Evolutionary conservation across 176 grass and related monocot species (phyloP), one percentile per base, ranked within the genome.

Genomic region (Oryza nivara): DNA sequence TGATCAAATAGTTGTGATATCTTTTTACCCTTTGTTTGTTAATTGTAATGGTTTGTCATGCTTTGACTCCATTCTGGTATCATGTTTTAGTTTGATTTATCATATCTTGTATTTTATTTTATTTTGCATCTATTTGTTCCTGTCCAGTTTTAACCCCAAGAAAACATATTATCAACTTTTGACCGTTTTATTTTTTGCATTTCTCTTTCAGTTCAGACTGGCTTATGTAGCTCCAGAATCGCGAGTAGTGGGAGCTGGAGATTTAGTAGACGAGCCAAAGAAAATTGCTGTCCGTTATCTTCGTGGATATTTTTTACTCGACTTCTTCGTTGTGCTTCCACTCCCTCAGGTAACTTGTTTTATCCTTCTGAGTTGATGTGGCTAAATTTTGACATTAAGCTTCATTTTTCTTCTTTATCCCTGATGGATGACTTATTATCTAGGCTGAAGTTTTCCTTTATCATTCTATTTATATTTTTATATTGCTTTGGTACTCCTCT

Each of bases 151-250:
- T 66, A 43, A 16, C 16, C 49, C 80, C 38, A 69, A 52, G 64
- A 35, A 70, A 49, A 52, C 68, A 46, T 70, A 7, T 75, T 85
- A 11, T 30, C 30, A 75, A 58, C 35, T 20, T 72, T 77, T 65
- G 52, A 65, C 16, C 8, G 2, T 12, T 15, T 20, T 65, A 22
- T 45, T 84, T 74, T 25, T 40, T 76, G 11, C 65, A 23, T 68
- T 40, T 86, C 61, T 72, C 67, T 85, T 88, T 84, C 91, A 98
- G 96, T 98, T 98, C 87, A 91, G 96, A 75, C 46, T 98, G 68
- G 93, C 96, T 80, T 98, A 95, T 90, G 89, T 98, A 80, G 93
- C 93, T 74, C 96, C 96, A 51, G 91, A 98, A 77, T 95, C 96
- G 30, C 91, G 93, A 79, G 96, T 95, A 63, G 91, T 98, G 47